Evolutionary conservation across 2,329 filamentous ascomycete species (phyloP), one percentile per base, ranked within the genome.

Genomic region (Cercospora sp.): DNA sequence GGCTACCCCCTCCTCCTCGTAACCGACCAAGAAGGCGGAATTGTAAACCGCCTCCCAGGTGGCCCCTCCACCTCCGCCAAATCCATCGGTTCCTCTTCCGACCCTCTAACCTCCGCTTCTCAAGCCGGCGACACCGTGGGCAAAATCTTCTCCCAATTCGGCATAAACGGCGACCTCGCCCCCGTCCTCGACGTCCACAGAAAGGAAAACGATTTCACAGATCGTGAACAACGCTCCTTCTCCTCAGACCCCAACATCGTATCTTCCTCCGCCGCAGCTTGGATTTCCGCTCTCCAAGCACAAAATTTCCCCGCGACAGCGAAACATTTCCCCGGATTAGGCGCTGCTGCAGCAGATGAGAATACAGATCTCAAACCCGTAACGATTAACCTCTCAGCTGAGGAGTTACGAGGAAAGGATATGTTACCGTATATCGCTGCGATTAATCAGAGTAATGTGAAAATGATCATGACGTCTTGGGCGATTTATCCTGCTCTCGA

Each of bases 261-360:
- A 5, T 61, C 66, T 3, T 53, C 65, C n/a, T 53, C 60, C 12
- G 58, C 55, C 28, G 68, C 53, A 6, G 63, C 66, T 5, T 72
- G 65, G 66, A 68, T 72, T 20, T 33, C 57, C n/a, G 58, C 64
- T 18, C 51, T 70, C 5, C 70, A 72, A 55, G 28, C 61, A 9
- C 28, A 48, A 10, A 65, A 65, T 16, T 65, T 40, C 23, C 57
- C 67, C n/a, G 70, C 70, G 16, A 71, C 70, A 9, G 68, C 68
- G 8, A 72, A 72, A 51, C 70, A 72, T 31, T 71, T 72, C 3
- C 70, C 70, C 0, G 70, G 70, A 10, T 58, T 70, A 5, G 70
- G 68, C 0, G 63, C 68, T 16, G 70, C 68, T 4, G 40, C 51
- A 5, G 40, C 60, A 51, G 26, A 63, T 10, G 55, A 62, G 23